Evolutionary conservation across 2,329 filamentous ascomycete genomes (phyloP).

Genomic region (Ophiocordyceps camponoti-saundersi): DNA sequence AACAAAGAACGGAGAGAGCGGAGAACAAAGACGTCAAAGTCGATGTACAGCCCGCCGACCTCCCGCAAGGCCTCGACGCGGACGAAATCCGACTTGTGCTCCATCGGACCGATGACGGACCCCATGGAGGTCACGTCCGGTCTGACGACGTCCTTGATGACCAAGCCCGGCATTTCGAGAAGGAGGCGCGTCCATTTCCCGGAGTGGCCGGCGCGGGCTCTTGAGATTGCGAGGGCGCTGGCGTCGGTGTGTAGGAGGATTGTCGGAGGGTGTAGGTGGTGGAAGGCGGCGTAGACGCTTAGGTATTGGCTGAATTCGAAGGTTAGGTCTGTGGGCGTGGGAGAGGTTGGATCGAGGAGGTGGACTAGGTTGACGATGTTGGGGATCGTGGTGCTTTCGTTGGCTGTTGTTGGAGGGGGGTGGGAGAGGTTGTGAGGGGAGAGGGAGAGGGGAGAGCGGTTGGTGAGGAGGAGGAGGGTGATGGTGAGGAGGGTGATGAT

Average conservation of each 20-base stretch:
- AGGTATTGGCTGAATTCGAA: slow-evolving; percentile 11
- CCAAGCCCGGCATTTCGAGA: slow-evolving; percentile 6
- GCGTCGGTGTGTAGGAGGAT: slow-evolving; percentile 12
- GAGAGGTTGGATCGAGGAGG: slow-evolving; percentile 8
- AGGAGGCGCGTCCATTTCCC: slow-evolving; percentile 10
- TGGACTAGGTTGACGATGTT: slow-evolving; percentile 10
- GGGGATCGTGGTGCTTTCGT: slow-evolving; percentile 5
- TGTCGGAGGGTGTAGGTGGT: slow-evolving; percentile 6
- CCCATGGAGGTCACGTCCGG: neutral
- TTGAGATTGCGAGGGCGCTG: neutral
- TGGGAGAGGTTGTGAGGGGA: too few species aligned
- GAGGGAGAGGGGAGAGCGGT: too few species aligned
- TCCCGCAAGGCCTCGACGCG: slow-evolving; percentile 5
- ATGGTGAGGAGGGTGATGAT: too few species aligned
- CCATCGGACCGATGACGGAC: neutral
- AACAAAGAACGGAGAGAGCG: slow-evolving; percentile 5
- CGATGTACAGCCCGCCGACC: slow-evolving; percentile 8
- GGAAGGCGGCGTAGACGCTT: slow-evolving; percentile 7
- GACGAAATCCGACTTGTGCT: slow-evolving; percentile 10
- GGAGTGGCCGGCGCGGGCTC: neutral
- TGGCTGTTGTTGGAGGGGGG: too few species aligned
- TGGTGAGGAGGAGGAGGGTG: too few species aligned
- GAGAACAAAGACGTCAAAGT: slow-evolving; percentile 7
- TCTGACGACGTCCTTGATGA: slow-evolving; percentile 1
- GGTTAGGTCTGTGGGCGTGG: slow-evolving; percentile 4